Evolutionary conservation across 768 basidiomycete species (phyloP).

Genomic region (Collybiopsis confluens): DNA sequence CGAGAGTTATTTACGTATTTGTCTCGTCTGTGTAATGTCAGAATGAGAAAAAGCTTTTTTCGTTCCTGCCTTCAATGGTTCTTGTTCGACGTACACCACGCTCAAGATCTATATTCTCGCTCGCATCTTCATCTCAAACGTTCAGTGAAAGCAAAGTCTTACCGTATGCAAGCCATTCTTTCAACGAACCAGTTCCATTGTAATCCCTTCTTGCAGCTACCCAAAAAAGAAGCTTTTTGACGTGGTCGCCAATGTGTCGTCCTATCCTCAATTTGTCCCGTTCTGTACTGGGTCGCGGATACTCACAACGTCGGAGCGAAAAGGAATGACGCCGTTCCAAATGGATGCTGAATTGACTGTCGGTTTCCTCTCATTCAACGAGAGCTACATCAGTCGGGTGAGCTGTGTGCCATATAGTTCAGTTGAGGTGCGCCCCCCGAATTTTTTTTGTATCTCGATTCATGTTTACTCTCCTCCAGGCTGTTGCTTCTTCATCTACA

Average conservation of each 20-base stretch:
- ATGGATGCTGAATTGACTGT: conserved; percentile 87
- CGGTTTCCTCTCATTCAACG: conserved; percentile 82
- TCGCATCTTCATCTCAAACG: conserved; percentile 48
- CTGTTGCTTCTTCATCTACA: conserved; percentile 65
- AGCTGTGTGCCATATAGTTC: conserved; percentile 72
- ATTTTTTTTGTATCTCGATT: conserved; percentile 6
- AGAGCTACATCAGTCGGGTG: conserved; percentile 85
- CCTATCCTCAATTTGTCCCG: conserved; percentile 85
- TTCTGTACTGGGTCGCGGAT: conserved; percentile 78
- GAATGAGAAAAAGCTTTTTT: background rate
- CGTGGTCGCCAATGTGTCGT: conserved; percentile 82
- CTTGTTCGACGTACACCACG: background rate
- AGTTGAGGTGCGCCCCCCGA: conserved; percentile 60
- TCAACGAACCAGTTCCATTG: too few species aligned
- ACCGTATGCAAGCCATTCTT: conserved; percentile 52
- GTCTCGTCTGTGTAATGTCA: background rate
- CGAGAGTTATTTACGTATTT: background rate
- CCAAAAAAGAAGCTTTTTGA: conserved; percentile 73
- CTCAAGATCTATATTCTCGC: conserved; percentile 31
- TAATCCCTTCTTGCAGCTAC: conserved; percentile 49
- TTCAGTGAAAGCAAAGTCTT: conserved; percentile 85
- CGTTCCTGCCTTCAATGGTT: background rate
- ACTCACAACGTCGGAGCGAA: conserved; percentile 32
- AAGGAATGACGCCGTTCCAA: conserved; percentile 25
- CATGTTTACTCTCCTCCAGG: conserved; percentile 36